Conservation (phyloP, 176 grass and related monocot species). For the Dactylis glomerata region DNA sequence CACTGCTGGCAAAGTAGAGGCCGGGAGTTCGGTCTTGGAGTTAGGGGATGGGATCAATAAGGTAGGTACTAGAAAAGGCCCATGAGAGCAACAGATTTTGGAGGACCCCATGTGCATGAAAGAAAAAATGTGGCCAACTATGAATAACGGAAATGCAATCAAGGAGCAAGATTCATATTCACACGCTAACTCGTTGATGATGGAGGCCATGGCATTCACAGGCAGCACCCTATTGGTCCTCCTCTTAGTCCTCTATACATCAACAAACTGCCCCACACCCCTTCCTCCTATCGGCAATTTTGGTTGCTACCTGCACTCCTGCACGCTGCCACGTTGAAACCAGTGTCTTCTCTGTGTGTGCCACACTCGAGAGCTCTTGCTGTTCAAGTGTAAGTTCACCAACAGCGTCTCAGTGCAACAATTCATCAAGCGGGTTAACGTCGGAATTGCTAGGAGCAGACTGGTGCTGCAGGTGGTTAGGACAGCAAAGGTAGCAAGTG, state of each 20-base stretch:
- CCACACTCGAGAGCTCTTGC: not conserved
- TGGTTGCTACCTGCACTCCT: not conserved
- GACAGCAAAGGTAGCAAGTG: not conserved
- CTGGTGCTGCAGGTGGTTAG: not conserved
- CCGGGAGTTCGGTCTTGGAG: not conserved
- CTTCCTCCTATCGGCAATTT: not conserved
- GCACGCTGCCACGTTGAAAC: not conserved
- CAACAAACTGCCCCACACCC: not conserved
- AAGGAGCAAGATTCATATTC: conserved; percentile 6
- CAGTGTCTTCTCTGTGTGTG: not conserved
- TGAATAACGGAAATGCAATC: not conserved
- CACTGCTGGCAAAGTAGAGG: not conserved
- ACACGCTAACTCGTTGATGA: not conserved
- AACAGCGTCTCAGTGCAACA: conserved; percentile 5
- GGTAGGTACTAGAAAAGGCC: not conserved
- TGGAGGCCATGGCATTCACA: not conserved
- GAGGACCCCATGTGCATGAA: not conserved
- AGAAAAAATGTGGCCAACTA: not conserved
- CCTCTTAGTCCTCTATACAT: not conserved
- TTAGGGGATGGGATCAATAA: conserved; percentile 3
- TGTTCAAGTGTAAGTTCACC: not conserved
- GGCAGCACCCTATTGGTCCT: not conserved
- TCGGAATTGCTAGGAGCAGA: not conserved
- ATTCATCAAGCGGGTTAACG: not conserved
- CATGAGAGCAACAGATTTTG: not conserved